A percentile compares a stretch with the other conserved stretches of the same genome.
Conservation (phyloP, 805 yeast species). For the Yamadazyma takamatsuzukensis region DNA sequence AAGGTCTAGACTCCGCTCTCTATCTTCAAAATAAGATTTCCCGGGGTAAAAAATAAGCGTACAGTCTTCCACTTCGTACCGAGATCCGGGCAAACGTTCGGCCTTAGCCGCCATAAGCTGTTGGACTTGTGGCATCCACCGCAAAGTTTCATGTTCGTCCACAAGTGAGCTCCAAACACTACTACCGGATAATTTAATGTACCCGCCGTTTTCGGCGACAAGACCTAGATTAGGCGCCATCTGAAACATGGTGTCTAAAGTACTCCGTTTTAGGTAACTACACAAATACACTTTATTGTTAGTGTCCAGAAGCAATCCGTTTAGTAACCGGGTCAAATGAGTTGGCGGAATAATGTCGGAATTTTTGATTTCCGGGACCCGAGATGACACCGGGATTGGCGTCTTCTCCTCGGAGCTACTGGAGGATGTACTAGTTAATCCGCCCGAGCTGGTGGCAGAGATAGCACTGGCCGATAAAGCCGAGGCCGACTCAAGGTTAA, state of each 20-base stretch:
- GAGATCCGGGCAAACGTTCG: slow-evolving; percentile 79
- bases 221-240: slow-evolving; percentile 71
- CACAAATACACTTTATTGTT: slow-evolving; percentile 68
- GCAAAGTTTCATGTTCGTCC: slow-evolving; percentile 41
- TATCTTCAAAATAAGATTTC: slow-evolving; percentile 53
- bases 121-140: slow-evolving; percentile 59
- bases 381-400: slow-evolving; percentile 1
- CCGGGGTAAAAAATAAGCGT: slow-evolving; percentile 76
- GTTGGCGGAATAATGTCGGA: slow-evolving; percentile 51
- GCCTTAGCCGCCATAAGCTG: slow-evolving; percentile 55
- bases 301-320: slow-evolving; percentile 55
- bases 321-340: slow-evolving; percentile 52
- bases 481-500: slow-evolving; percentile 22
- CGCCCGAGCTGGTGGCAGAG: slow-evolving; percentile 1
- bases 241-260: slow-evolving; percentile 64
- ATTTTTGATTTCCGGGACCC: slow-evolving; percentile 15
- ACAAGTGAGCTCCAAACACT: slow-evolving; percentile 62
- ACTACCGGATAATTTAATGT: slow-evolving; percentile 51
- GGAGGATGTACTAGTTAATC: background rate
- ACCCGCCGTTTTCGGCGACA: slow-evolving; percentile 90
- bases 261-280: slow-evolving; percentile 59
- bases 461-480: slow-evolving; percentile 14
- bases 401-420: background rate
- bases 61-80: slow-evolving; percentile 69
- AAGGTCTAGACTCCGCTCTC: slow-evolving; percentile 60